Evolutionary conservation across 2,329 filamentous ascomycete genomes (phyloP).

Genomic region (Trichothecium sympodiale): DNA sequence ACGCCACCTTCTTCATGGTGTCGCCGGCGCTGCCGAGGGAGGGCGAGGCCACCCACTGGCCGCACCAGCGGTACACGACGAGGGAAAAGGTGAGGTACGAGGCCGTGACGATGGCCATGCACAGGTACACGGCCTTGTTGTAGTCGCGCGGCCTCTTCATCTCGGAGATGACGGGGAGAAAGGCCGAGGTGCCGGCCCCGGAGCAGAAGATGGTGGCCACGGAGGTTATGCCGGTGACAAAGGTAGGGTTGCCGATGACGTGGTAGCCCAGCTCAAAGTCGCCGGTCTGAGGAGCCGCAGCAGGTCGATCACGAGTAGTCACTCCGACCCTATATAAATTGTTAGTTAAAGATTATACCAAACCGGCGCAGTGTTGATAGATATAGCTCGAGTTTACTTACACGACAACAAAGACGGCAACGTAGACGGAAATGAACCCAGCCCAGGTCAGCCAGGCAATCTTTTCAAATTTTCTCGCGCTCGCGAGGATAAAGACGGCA

Average conservation of each 20-base stretch:
- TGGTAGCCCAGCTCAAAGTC: conserved; percentile 48
- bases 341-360: no score
- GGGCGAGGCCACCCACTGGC: conserved; percentile 50
- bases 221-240: conserved; percentile 47
- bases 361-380: no score
- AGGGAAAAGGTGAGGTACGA: conserved; percentile 48
- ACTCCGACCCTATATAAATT: conserved; percentile 34
- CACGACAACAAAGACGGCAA: conserved; percentile 16
- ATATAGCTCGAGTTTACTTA: no score
- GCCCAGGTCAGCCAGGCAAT: conserved; percentile 50
- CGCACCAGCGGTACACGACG: conserved; percentile 51
- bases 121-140: conserved; percentile 46
- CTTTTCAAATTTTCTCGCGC: conserved; percentile 45
- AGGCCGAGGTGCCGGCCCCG: conserved; percentile 46
- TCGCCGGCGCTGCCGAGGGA: conserved; percentile 49
- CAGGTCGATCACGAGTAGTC: conserved; percentile 44
- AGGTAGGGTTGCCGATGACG: conserved; percentile 43
- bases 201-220: conserved; percentile 49
- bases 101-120: conserved; percentile 44
- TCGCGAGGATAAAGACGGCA: conserved; percentile 36
- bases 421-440: conserved; percentile 24
- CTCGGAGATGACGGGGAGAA: conserved; percentile 54
- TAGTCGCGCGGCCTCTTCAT: conserved; percentile 50
- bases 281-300: conserved; percentile 47
- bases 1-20: conserved; percentile 48